Conservation (phyloP, 176 grass and related monocot species). For the Rhipidocladum racemiflorum region DNA sequence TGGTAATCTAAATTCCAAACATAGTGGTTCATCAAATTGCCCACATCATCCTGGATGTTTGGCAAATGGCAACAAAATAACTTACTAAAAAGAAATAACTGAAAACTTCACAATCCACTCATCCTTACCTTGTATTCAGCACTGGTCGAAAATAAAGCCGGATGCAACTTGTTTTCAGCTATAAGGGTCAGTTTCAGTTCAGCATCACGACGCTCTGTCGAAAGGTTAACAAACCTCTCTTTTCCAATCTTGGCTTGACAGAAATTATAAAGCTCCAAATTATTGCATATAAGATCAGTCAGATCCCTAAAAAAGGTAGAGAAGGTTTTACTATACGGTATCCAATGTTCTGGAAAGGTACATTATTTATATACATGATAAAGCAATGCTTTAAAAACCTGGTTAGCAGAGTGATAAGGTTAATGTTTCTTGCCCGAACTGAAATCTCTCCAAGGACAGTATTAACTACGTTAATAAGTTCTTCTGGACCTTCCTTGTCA, state of each 20-base stretch:
- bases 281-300: conserved; percentile 70
- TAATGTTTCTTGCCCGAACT: conserved; percentile 67
- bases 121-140: conserved; percentile 82
- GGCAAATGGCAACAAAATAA: not conserved
- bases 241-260: conserved; percentile 89
- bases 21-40: conserved; percentile 7
- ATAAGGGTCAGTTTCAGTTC: conserved; percentile 75
- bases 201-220: conserved; percentile 59
- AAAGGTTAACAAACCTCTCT: conserved; percentile 67
- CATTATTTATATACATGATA: not conserved
- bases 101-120: not conserved
- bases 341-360: conserved; percentile 10
- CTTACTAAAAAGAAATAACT: conserved; percentile 2
- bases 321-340: not conserved
- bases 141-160: conserved; percentile 66
- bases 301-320: conserved; percentile 59
- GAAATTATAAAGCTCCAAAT: conserved; percentile 82
- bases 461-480: conserved; percentile 66
- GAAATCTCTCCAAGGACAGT: conserved; percentile 78
- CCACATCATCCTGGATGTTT: not conserved
- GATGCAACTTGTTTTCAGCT: conserved; percentile 84
- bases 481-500: conserved; percentile 81
- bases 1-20: not conserved
- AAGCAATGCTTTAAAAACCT: conserved; percentile 48
- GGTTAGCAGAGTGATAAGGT: conserved; percentile 81